Evolutionary conservation across 495 filamentous ascomycete species (phyloP).

Genomic region (Zalerion maritima): DNA sequence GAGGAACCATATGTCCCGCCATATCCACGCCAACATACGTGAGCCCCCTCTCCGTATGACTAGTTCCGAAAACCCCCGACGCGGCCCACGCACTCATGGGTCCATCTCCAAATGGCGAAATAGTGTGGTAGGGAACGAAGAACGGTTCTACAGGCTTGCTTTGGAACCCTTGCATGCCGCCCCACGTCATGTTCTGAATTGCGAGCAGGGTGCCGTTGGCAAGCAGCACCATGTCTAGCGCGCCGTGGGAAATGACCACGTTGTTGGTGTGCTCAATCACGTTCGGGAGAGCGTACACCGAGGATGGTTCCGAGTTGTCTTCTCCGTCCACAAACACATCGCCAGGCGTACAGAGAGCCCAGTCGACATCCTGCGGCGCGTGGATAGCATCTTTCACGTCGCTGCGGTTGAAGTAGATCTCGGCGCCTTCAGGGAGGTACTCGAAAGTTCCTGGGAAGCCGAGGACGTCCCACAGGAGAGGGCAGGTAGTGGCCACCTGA

Average conservation of each 20-base stretch:
- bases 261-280: slow-evolving; percentile 61
- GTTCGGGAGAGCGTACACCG: slow-evolving; percentile 39
- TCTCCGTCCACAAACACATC: slow-evolving; percentile 41
- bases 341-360: slow-evolving; percentile 39
- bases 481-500: slow-evolving; percentile 60
- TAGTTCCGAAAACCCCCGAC: slow-evolving; percentile 44
- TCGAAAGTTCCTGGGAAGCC: slow-evolving; percentile 49
- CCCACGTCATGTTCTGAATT: slow-evolving; percentile 81
- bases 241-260: slow-evolving; percentile 54
- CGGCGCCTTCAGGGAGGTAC: slow-evolving; percentile 37
- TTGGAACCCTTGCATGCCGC: slow-evolving; percentile 55
- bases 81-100: slow-evolving; percentile 27
- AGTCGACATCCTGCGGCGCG: slow-evolving; percentile 41
- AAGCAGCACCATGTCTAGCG: slow-evolving; percentile 42
- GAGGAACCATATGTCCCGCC: slow-evolving; percentile 51
- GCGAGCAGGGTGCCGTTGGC: slow-evolving; percentile 52
- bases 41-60: slow-evolving; percentile 51
- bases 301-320: slow-evolving; percentile 32
- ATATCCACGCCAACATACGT: slow-evolving; percentile 47
- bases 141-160: slow-evolving; percentile 39
- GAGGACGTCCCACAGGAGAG: slow-evolving; percentile 55
- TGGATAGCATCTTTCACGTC: slow-evolving; percentile 67
- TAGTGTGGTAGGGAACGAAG: slow-evolving; percentile 49
- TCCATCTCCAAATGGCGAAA: too few species aligned
- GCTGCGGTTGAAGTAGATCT: slow-evolving; percentile 62